Conservation (phyloP, 768 basidiomycete species). For the Xanthoconium purpureum region DNA sequence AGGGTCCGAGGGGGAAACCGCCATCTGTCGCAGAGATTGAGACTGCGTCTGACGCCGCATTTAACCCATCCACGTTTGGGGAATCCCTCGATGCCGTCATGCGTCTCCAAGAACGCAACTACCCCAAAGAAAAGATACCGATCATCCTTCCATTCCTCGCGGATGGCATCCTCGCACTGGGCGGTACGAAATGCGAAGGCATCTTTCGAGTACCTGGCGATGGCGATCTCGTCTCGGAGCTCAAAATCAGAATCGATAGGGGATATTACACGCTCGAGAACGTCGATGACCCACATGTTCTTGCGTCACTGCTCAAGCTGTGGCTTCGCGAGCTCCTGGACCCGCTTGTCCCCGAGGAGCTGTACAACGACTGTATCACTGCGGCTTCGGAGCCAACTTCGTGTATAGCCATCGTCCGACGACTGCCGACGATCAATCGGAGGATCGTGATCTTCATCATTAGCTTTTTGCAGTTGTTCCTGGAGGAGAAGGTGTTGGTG, state of each 20-base stretch:
- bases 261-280: conserved; percentile 89
- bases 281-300: conserved; percentile 87
- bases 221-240: conserved; percentile 79
- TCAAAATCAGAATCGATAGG: conserved; percentile 86
- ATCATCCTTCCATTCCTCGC: conserved; percentile 93
- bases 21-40: conserved; percentile 85
- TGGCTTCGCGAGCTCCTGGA: conserved; percentile 92
- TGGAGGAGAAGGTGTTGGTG: conserved; percentile 69
- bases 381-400: conserved; percentile 62
- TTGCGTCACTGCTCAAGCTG: conserved; percentile 86
- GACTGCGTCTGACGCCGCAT: conserved; percentile 91
- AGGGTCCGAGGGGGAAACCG: conserved; percentile 83
- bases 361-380: conserved; percentile 88
- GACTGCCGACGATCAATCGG: conserved; percentile 81
- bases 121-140: conserved; percentile 81
- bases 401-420: conserved; percentile 70
- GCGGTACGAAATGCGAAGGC: conserved; percentile 81
- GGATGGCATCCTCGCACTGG: conserved; percentile 85
- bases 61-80: conserved; percentile 92
- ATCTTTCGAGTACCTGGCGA: conserved; percentile 95
- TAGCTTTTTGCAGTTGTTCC: conserved; percentile 87
- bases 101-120: conserved; percentile 80
- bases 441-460: conserved; percentile 85
- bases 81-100: conserved; percentile 85
- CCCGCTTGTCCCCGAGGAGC: conserved; percentile 85